Percentiles rank a stretch among this genome's conserved stretches.
Evolutionary conservation across 139 green algal species (phyloP).

Genomic region (Chlamydomonas eustigma): DNA sequence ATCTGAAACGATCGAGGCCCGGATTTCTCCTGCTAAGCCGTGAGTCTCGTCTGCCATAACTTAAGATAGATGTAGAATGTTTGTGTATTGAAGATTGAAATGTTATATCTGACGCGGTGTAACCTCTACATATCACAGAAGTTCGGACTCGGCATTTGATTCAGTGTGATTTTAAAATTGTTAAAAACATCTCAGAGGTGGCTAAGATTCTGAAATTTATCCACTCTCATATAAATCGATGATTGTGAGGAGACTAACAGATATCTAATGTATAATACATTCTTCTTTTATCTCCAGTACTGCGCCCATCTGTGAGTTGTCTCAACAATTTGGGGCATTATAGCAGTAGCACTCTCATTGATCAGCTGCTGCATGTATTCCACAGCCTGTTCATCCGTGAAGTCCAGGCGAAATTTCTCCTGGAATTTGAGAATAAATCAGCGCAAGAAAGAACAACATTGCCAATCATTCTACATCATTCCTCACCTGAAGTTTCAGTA

Average conservation of each 20-base stretch:
- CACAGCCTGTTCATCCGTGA: slow-evolving; percentile 84
- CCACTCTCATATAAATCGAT: too few species aligned
- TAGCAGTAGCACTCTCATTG: slow-evolving; percentile 73
- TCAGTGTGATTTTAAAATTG: too few species aligned
- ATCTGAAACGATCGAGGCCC: neutral
- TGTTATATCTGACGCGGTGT: too few species aligned
- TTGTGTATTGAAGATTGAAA: too few species aligned
- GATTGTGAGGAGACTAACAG: too few species aligned
- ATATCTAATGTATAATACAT: too few species aligned
- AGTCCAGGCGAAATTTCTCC: slow-evolving; percentile 90
- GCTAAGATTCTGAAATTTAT: too few species aligned
- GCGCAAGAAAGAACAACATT: neutral
- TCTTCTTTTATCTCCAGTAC: slow-evolving; percentile 84
- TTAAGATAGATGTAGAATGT: neutral
- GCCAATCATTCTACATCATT: neutral
- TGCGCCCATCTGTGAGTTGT: slow-evolving; percentile 87
- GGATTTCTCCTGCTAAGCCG: slow-evolving; percentile 5
- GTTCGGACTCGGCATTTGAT: too few species aligned
- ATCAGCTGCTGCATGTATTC: slow-evolving; percentile 89
- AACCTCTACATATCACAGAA: too few species aligned
- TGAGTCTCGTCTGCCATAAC: slow-evolving; percentile 1
- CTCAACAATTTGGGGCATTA: slow-evolving; percentile 92
- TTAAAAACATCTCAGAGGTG: too few species aligned
- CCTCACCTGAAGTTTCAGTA: slow-evolving; percentile 84
- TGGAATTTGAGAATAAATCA: slow-evolving; percentile 31